phyloP scores from a whole-genome alignment of 164 flowering plant species.

The Warburgia ugandensis region DNA sequence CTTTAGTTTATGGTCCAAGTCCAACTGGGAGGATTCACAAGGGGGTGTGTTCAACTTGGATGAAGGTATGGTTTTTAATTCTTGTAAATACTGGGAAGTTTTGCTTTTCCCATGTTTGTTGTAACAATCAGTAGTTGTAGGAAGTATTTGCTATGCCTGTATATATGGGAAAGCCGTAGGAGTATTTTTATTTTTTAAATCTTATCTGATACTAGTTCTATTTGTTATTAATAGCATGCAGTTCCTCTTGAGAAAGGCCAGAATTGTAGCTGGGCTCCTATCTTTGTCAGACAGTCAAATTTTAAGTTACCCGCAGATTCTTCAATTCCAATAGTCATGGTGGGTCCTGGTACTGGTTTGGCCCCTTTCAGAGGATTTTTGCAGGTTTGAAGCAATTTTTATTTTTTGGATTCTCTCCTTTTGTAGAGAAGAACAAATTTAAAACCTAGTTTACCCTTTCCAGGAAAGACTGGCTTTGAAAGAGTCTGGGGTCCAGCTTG shows the following conservation, averaged over 20 bases:
- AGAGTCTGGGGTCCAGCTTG: conserved; percentile 58
- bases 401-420: conserved; percentile 33
- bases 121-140: too few species aligned
- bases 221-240: conserved; percentile 42
- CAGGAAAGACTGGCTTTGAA: conserved; percentile 82
- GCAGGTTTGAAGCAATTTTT: conserved; percentile 79
- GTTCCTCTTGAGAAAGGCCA: conserved; percentile 44
- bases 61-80: conserved; percentile 50
- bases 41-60: conserved; percentile 96
- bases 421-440: not conserved
- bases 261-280: conserved; percentile 75
- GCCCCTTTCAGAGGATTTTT: conserved; percentile 92
- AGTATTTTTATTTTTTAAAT: too few species aligned
- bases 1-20: conserved; percentile 66
- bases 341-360: conserved; percentile 90
- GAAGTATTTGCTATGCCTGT: too few species aligned
- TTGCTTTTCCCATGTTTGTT: too few species aligned
- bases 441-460: conserved; percentile 2
- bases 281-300: conserved; percentile 71
- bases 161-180: too few species aligned
- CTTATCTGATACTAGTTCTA: too few species aligned
- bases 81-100: too few species aligned
- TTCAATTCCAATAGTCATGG: conserved; percentile 60
- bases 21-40: conserved; percentile 88
- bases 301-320: conserved; percentile 71